Evolutionary conservation across 176 grass and related monocot species (phyloP), one percentile per base, ranked within the genome.

Genomic region (Ensete glaucum): DNA sequence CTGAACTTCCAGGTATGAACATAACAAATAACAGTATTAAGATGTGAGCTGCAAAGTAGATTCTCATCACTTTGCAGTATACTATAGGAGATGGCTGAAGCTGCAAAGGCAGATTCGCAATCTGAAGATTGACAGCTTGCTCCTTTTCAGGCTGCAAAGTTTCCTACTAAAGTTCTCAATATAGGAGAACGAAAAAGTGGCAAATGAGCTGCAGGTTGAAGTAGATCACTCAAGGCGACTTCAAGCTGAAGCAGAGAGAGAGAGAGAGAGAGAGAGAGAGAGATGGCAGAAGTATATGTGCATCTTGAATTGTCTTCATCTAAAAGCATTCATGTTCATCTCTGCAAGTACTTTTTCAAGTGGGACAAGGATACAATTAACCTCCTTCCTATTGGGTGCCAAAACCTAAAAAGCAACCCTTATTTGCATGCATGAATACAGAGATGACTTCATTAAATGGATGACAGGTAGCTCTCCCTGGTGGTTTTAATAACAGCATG

Each of bases 121-220:
- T 77, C 52, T 0, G 73, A 72, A 27, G 62, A 67, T 52, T 17
- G 43, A 43, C 73, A 23, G 13, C 85, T 91, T 57, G 86, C 83
- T 50, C 81, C 83, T 13, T 85, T 91, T 49, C 84, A 96, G 51
- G 88, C 82, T 62, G 92, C 86, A 68, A 96, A 85, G 62, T 91
- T 91, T 23, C 82, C 85, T 80, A 88, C 88, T 50, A 88, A 89
- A 71, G 82, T 96, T n/a, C 64, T 83, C 14, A 91, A 85, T 80
- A 96, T 96, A 96, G 64, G 88, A 91, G 79, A 96, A 91, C 50
- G 85, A 83, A 19, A 96, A 88, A 71, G 82, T 91, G 17, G 76
- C 77, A 23, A 67, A 87, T 23, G 92, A 91, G 53, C 58, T 96
- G 53, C 79, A 84, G 67, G 66, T 77, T 69, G 84, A 81, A 65